Percentiles rank a stretch among this genome's conserved stretches.
Evolutionary conservation across 108 stramenopile genomes (phyloP).

Genomic region (Schizochytrium sp.): DNA sequence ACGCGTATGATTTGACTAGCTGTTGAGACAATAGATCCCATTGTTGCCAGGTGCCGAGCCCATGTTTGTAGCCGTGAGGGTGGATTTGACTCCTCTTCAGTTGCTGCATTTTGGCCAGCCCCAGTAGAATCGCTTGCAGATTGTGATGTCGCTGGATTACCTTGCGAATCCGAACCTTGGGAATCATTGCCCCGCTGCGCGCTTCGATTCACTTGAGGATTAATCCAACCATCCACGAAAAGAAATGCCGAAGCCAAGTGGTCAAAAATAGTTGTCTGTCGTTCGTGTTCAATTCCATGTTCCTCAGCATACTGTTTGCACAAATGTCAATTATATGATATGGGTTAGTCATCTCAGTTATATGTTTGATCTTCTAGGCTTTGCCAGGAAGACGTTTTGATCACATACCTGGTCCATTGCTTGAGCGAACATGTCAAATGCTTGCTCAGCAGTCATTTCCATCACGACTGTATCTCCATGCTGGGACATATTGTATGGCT

Average conservation of each 20-base stretch:
- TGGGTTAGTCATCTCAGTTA: no score
- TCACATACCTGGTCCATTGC: slow-evolving; percentile 54
- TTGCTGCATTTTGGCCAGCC: not conserved
- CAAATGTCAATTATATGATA: no score
- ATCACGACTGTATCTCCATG: slow-evolving; percentile 5
- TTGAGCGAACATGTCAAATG: slow-evolving; percentile 52
- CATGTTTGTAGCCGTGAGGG: not conserved
- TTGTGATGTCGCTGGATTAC: not conserved
- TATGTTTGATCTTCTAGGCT: no score
- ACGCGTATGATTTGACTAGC: slow-evolving; percentile 31
- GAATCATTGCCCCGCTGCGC: not conserved
- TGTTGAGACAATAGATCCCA: slow-evolving; percentile 49
- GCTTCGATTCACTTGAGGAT: not conserved
- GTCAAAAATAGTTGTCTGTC: not conserved
- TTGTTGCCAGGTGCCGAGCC: slow-evolving; percentile 41
- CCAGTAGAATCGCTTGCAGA: not conserved
- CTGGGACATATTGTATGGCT: not conserved
- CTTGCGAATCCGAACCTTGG: not conserved
- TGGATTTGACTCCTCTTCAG: slow-evolving; percentile 12
- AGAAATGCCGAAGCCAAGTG: not conserved
- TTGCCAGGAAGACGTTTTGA: no score
- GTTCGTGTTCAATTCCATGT: slow-evolving; percentile 47
- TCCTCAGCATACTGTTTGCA: slow-evolving; percentile 26
- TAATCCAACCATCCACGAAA: slow-evolving; percentile 41
- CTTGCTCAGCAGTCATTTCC: slow-evolving; percentile 46